phyloP scores from a whole-genome alignment of 192 early-diverging fungal species.

The Mortierella antarctica region DNA sequence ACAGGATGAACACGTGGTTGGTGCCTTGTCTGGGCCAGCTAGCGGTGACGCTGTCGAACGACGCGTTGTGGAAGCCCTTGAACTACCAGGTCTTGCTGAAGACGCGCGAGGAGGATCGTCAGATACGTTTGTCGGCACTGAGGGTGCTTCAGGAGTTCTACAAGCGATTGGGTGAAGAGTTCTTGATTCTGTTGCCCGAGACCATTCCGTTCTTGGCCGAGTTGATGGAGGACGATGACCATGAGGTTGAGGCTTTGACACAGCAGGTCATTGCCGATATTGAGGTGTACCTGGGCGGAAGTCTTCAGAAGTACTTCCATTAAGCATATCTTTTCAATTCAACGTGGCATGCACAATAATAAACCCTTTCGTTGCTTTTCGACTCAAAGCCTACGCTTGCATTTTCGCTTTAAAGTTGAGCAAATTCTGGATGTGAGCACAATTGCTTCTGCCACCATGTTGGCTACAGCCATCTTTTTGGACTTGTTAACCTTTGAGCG shows the following conservation, averaged over 20 bases:
- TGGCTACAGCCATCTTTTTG: too few relatives aligned
- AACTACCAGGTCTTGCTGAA: constrained; percentile 86
- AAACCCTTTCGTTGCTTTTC: too few relatives aligned
- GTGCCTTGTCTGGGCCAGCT: constrained; percentile 86
- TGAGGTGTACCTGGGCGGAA: constrained; percentile 91
- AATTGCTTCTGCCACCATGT: too few relatives aligned
- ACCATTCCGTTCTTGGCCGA: constrained; percentile 96
- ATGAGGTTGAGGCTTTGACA: constrained; percentile 81
- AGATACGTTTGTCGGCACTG: constrained; percentile 78
- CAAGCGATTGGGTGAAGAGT: constrained; percentile 90
- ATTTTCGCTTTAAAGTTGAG: too few relatives aligned
- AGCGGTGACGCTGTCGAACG: constrained; percentile 80
- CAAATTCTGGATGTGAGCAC: too few relatives aligned
- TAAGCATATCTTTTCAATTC: constrained; percentile 19
- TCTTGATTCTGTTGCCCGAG: constrained; percentile 90
- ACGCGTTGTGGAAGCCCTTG: constrained; percentile 88
- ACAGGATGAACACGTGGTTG: constrained; percentile 68
- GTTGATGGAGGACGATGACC: constrained; percentile 94
- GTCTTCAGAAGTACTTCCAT: constrained; percentile 85
- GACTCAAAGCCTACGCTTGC: too few relatives aligned
- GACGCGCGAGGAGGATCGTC: constrained; percentile 75
- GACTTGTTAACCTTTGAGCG: too few relatives aligned
- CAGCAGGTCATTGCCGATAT: constrained; percentile 88
- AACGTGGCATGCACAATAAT: too few relatives aligned
- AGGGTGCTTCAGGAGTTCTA: constrained; percentile 85